Evolutionary conservation across 192 early-diverging fungal genomes (phyloP).

Genomic region (Coemansia sp.): DNA sequence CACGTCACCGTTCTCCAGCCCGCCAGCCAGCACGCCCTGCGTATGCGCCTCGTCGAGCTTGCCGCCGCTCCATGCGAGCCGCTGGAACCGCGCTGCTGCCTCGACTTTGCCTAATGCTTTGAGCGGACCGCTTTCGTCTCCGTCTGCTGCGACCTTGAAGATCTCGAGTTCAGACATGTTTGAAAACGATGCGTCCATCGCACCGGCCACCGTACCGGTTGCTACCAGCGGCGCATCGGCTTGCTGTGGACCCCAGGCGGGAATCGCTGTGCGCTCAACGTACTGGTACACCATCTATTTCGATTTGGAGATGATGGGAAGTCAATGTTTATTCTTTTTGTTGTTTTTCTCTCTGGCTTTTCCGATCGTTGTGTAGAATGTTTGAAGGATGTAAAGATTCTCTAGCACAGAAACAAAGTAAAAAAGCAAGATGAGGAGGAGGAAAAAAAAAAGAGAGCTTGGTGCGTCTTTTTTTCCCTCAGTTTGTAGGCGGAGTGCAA

Average conservation of each 20-base stretch:
- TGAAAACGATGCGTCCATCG: constrained; percentile 94
- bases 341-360: too few species aligned
- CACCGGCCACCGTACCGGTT: constrained; percentile 91
- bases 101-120: constrained; percentile 28
- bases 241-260: constrained; percentile 85
- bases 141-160: constrained; percentile 65
- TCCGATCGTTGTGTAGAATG: too few species aligned
- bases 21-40: constrained; percentile 84
- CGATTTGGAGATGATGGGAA: too few species aligned
- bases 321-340: too few species aligned
- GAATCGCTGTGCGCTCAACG: constrained; percentile 76
- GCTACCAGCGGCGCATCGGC: constrained; percentile 74
- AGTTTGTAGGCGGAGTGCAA: too few species aligned
- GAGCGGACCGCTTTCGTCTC: constrained; percentile 9
- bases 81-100: constrained; percentile 72
- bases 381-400: too few species aligned
- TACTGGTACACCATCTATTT: constrained; percentile 46
- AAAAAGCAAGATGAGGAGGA: too few species aligned
- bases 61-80: constrained; percentile 74
- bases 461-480: too few species aligned
- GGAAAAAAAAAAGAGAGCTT: too few species aligned
- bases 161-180: constrained; percentile 88
- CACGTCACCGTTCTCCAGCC: constrained; percentile 94
- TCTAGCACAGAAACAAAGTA: too few species aligned
- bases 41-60: constrained; percentile 9